Percentiles rank a stretch among this genome's conserved stretches.
Conservation (phyloP, 805 yeast species). For the Sporopachydermia lactativora region DNA sequence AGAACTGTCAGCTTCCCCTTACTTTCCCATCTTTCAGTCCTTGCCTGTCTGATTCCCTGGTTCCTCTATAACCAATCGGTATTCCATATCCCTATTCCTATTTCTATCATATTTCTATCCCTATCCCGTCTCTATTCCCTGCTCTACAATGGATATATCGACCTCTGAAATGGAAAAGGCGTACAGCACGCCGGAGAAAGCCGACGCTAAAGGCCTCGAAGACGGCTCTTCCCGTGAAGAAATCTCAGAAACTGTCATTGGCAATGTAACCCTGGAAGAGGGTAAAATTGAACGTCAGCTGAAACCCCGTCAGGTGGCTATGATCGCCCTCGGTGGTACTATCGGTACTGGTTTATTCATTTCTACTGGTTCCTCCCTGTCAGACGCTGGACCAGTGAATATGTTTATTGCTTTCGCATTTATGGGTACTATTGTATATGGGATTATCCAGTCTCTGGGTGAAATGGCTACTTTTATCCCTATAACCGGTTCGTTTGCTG, state of each 20-base stretch:
- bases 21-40: no score
- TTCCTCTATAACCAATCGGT: no score
- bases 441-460: constrained; percentile 59
- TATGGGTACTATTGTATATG: constrained; percentile 50
- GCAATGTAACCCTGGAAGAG: constrained; percentile 14
- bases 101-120: no score
- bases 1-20: no score
- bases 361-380: constrained; percentile 41
- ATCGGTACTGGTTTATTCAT: constrained; percentile 71
- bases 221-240: background rate
- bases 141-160: background rate
- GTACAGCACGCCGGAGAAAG: background rate
- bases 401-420: constrained; percentile 49
- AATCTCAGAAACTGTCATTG: background rate
- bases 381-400: constrained; percentile 54
- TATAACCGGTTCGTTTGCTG: constrained; percentile 50
- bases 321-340: constrained; percentile 72
- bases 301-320: constrained; percentile 53
- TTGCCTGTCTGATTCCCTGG: no score
- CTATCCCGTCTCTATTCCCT: no score
- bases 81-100: no score
- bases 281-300: constrained; percentile 42
- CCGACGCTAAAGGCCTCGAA: background rate
- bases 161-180: background rate
- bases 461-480: constrained; percentile 77